Base-by-base conservation (phyloP, 306 rosid genomes). In the Malus asiatica region DNA sequence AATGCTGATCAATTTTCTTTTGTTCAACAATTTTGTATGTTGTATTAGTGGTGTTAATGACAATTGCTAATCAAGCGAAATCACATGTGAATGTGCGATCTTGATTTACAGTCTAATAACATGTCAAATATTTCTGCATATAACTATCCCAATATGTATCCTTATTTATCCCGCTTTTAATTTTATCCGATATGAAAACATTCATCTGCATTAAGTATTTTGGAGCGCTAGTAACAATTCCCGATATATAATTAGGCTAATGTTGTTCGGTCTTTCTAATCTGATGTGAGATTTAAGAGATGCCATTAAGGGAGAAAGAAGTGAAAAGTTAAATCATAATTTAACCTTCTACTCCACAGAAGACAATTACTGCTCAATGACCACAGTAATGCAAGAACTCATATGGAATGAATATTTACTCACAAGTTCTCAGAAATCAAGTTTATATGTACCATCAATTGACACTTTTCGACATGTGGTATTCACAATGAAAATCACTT, bases 401-500 rank as follows among this genome's bases (percentile, higher is more conserved):
- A 65, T 48, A 40, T 59, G 63, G 72, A 66, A 72, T 67, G 45
- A 65, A 73, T 55, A 81, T 79, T 78, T 84, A 79, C 71, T 83
- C 48, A 65, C 76, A 81, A 84, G 76, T 82, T 66, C 66, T 70
- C 77, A 81, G 80, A 87, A 86, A 65, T 22, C 8, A 46, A 25
- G 74, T 75, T 77, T 61, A 53, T 79, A 80, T 67, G 78, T 82
- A 79, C 90, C 82, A 84, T 67, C 67, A 76, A 48, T 86, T 45
- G 77, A 83, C 81, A 83, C 44, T 79, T 68, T 84, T 80, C 82
- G 22, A 76, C 81, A 68, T 61, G 78, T n/a, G 70, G 52, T 89
- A 89, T 91, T 80, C 86, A 84, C 92, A 86, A 70, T 82, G 76
- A 57, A 68, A 77, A 76, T 73, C 80, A 63, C 18, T 79, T 46